Base-by-base conservation (phyloP, 768 basidiomycete genomes). In the Hydnum rufescens region DNA sequence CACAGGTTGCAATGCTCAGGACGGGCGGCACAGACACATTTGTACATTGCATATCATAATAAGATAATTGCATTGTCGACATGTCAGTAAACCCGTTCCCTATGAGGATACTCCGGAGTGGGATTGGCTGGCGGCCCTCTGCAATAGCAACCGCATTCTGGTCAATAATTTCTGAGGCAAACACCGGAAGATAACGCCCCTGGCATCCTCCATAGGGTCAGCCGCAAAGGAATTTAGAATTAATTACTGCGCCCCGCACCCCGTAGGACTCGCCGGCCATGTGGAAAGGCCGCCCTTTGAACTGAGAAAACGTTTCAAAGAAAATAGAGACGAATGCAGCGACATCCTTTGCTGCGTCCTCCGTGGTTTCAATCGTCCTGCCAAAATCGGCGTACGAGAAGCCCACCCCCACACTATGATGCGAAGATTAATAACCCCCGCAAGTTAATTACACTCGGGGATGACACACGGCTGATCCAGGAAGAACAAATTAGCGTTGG, bases 261-360 rank as follows among this genome's bases (percentile, higher is more conserved):
- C 74, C 83, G 57, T 86, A 87, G 18, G 66, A 78, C 65, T 70
- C 84, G 8, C 84, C 85, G 0, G 82, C 71, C 49, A 87, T 68
- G 57, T 85, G 81, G 43, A 88, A 69, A 0, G 74, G 67, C 23
- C 83, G 65, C 2, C 80, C 80, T 47, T 74, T 62, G 63, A 82
- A 85, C 57, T 82, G 73, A 13, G 70, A 67, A 67, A 87, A 89
- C 0, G 78, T 77, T 57, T 85, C 78, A 58, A 85, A 82, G 65
- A 86, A 85, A 52, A 88, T 79, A 2, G 74, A 67, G 51, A 86
- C 68, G 64, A 87, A 87, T 0, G 82, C 78, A 48, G 79, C 70
- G 34, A 86, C 67, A 59, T 87, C 80, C 56, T 73, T 74, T 3
- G 82, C 80, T 0, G 84, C 85, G n/a, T 77, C 77, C 63, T 87